Evolutionary conservation across 306 rosid species (phyloP).

Genomic region (Vigna nakashimae): DNA sequence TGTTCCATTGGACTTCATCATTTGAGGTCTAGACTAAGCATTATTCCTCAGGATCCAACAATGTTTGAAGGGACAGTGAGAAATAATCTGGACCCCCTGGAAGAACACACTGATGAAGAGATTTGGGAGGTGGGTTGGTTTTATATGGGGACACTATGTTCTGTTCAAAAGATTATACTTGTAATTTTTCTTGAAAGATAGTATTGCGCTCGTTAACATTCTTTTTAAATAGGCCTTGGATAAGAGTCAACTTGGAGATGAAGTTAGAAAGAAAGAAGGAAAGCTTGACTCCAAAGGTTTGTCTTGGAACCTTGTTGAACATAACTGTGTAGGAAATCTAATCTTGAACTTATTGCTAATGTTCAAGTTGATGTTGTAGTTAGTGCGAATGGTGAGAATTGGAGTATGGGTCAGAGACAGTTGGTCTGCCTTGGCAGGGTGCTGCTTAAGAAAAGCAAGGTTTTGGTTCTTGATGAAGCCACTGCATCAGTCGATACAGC

Average conservation of each 20-base stretch:
- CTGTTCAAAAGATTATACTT: neutral
- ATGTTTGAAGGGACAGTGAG: slow-evolving; percentile 95
- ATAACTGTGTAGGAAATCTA: neutral
- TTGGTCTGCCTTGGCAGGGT: slow-evolving; percentile 90
- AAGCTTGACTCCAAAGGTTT: slow-evolving; percentile 82
- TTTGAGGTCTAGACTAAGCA: slow-evolving; percentile 79
- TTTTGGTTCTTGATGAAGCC: slow-evolving; percentile 90
- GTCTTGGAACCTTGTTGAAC: slow-evolving; percentile 24
- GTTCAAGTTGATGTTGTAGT: slow-evolving; percentile 52
- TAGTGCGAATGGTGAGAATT: slow-evolving; percentile 83
- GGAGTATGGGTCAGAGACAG: slow-evolving; percentile 99
- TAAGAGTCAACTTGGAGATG: slow-evolving; percentile 91
- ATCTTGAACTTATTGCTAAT: slow-evolving; percentile 31
- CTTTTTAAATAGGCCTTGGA: slow-evolving; percentile 68
- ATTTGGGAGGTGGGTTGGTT: slow-evolving; percentile 78
- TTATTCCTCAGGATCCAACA: slow-evolving; percentile 95
- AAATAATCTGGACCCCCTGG: slow-evolving; percentile 81
- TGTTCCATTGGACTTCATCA: slow-evolving; percentile 76
- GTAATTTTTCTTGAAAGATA: slow-evolving; percentile 2
- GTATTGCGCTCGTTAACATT: neutral
- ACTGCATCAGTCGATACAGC: slow-evolving; percentile 92
- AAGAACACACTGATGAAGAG: slow-evolving; percentile 80
- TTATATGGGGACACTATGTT: neutral
- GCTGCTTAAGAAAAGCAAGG: slow-evolving; percentile 80
- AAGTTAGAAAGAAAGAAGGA: slow-evolving; percentile 82